Conservation (phyloP, 176 grass and related monocot species). For the Tuctoria greenei region DNA sequence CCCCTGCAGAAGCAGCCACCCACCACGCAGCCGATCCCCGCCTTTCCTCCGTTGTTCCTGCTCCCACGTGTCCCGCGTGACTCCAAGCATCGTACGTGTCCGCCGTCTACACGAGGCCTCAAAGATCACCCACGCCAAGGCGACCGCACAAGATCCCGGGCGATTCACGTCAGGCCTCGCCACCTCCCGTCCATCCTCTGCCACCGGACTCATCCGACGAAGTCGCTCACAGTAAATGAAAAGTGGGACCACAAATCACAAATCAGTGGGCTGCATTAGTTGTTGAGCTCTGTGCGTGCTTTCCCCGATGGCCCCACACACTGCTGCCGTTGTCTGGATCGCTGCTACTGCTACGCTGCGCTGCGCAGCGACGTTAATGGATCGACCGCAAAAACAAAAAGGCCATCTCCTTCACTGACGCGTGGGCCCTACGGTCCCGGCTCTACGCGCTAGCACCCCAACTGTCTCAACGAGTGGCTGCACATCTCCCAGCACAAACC, state of each 20-base stretch:
- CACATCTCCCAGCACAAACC: fast-evolving
- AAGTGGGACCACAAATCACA: not conserved
- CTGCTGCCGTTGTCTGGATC: not conserved
- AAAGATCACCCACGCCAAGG: fast-evolving
- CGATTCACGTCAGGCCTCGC: not conserved
- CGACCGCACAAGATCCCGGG: not conserved
- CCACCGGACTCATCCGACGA: no score
- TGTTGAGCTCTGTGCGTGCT: not conserved
- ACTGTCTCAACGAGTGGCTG: not conserved
- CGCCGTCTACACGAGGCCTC: no score
- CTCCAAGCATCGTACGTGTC: not conserved
- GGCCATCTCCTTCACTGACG: not conserved
- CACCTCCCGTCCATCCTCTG: not conserved
- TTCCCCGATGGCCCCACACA: not conserved
- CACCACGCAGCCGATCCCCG: not conserved
- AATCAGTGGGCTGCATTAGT: not conserved
- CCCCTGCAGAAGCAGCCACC: not conserved
- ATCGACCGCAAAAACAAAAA: conserved; percentile 30
- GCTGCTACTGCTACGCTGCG: no score
- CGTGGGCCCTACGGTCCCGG: not conserved
- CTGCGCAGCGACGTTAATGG: conserved; percentile 54
- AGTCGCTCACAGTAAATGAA: not conserved
- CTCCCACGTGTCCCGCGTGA: not conserved
- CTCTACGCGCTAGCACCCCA: not conserved
- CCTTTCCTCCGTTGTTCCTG: not conserved